These are phyloP conservation scores for Marvania coccoides DNA, from an alignment of 139 green algal genomes.

Conservation along the genomic window DNA sequence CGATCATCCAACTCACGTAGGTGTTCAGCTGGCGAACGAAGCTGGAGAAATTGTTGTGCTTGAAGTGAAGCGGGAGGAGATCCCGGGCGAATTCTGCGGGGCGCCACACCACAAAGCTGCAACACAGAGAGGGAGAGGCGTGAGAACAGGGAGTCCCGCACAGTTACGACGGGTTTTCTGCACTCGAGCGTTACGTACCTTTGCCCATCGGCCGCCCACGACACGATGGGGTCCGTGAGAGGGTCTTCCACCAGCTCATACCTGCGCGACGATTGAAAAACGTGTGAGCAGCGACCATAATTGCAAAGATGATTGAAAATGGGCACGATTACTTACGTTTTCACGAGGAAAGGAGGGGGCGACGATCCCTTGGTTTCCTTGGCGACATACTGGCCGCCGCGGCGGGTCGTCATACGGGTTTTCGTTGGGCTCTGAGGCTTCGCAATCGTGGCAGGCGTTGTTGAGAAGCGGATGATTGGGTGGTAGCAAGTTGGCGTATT, in stretches of 20 bases:
- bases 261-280: constrained; percentile 33
- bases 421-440: not conserved
- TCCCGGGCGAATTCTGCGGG: constrained; percentile 82
- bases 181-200: constrained; percentile 48
- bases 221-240: constrained; percentile 68
- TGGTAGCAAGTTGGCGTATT: not conserved
- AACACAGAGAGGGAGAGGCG: not conserved
- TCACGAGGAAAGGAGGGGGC: constrained; percentile 7
- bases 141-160: not conserved
- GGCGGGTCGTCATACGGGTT: not conserved
- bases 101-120: constrained; percentile 89
- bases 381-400: not conserved
- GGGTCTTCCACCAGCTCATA: constrained; percentile 92
- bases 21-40: constrained; percentile 98
- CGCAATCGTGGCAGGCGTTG: not conserved
- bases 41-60: constrained; percentile 95
- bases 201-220: constrained; percentile 71
- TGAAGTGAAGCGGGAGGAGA: constrained; percentile 88
- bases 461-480: not conserved
- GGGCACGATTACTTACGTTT: not conserved
- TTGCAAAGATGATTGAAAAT: not conserved
- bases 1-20: constrained; percentile 58
- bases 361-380: not conserved
- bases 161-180: not conserved
- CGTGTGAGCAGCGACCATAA: not conserved